Percentiles rank a stretch among this genome's conserved stretches.
These are phyloP conservation scores for Blastomyces parvus DNA, from an alignment of 2,329 filamentous ascomycete genomes.

Conservation along the genomic window DNA sequence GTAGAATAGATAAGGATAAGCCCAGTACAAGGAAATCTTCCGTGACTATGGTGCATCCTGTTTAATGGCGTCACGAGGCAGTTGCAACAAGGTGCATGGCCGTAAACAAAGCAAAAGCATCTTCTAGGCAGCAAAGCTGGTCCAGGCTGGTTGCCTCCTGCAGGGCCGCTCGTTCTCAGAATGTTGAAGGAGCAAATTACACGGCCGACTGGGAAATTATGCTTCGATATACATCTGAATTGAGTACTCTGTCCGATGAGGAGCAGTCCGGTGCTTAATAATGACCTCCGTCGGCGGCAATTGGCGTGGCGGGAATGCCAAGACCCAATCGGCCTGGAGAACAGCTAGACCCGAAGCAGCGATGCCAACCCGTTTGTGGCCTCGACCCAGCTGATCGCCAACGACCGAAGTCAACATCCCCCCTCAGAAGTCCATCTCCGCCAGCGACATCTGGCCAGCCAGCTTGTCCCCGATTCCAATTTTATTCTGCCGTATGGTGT, in stretches of 20 bases:
- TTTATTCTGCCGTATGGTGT: neutral
- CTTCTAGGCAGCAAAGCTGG: neutral
- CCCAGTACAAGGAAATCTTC: no score
- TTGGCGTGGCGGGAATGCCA: neutral
- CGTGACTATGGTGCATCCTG: no score
- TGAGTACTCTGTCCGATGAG: neutral
- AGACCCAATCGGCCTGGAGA: neutral
- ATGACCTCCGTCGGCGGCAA: neutral
- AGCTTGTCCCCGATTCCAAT: neutral
- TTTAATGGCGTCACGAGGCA: no score
- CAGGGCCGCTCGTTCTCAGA: neutral
- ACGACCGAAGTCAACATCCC: neutral
- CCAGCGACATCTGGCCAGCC: neutral
- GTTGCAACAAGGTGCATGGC: neutral
- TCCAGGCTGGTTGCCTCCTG: neutral
- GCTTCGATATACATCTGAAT: neutral
- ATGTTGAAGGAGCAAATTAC: neutral
- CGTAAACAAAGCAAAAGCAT: neutral
- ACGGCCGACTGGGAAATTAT: neutral
- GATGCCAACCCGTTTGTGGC: neutral
- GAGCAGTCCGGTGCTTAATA: neutral
- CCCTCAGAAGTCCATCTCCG: neutral
- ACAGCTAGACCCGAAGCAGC: neutral
- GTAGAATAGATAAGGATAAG: no score
- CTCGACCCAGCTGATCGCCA: constrained; percentile 3